A percentile compares a stretch with the other conserved stretches of the same genome.
Evolutionary conservation across 2,329 filamentous ascomycete species (phyloP).

Genomic region (Orbilia javanica): DNA sequence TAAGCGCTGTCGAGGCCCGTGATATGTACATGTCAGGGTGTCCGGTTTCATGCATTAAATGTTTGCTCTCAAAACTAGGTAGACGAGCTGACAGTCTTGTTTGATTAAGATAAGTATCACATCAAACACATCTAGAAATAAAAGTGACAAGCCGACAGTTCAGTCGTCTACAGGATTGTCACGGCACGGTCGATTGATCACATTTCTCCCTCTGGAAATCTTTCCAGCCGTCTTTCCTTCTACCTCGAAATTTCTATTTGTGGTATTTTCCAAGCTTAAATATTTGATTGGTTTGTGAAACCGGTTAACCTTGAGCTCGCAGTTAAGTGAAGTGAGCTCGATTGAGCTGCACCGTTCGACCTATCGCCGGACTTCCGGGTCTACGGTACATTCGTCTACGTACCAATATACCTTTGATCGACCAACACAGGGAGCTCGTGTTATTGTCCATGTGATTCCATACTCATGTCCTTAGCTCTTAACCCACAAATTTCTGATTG

Average conservation of each 20-base stretch:
- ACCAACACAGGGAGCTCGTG: slow-evolving; percentile 15
- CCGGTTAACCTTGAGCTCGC: not conserved
- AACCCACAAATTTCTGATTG: slow-evolving; percentile 10
- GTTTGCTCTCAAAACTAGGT: slow-evolving; percentile 14
- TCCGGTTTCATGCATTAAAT: not conserved
- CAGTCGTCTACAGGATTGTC: slow-evolving; percentile 14
- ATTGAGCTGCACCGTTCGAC: slow-evolving; percentile 25
- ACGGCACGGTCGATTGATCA: slow-evolving; percentile 24
- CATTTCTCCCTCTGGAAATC: slow-evolving; percentile 5
- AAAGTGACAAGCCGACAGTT: no score
- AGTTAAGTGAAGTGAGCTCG: slow-evolving; percentile 11
- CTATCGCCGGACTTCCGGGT: not conserved
- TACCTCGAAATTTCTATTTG: not conserved
- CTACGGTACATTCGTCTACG: slow-evolving; percentile 13
- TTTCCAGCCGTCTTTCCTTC: slow-evolving; percentile 15
- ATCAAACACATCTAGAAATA: slow-evolving; percentile 12
- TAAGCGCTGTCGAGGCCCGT: slow-evolving; percentile 19
- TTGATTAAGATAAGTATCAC: slow-evolving; percentile 12
- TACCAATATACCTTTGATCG: no score
- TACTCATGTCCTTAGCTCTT: not conserved
- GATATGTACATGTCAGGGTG: not conserved
- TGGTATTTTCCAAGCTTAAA: not conserved
- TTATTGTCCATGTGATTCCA: slow-evolving; percentile 12
- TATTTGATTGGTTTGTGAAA: slow-evolving; percentile 18
- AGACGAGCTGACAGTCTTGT: slow-evolving; percentile 13